Conservation (phyloP, 2,329 filamentous ascomycete species). For the Calonectria crousiana region DNA sequence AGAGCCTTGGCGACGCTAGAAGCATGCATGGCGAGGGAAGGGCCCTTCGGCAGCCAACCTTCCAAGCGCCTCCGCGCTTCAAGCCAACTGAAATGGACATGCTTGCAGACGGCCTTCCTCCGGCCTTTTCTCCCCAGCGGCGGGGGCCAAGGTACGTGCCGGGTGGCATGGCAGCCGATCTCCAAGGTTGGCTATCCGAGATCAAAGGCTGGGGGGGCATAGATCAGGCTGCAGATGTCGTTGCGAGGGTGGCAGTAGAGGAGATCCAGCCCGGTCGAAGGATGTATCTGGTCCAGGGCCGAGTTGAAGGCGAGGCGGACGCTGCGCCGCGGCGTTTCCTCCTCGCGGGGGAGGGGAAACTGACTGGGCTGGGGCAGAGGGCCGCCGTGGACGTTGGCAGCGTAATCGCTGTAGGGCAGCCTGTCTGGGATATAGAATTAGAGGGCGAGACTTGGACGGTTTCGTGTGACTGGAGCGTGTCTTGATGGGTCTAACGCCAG, state of each 20-base stretch:
- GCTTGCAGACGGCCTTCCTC: conserved; percentile 38
- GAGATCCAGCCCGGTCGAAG: conserved; percentile 47
- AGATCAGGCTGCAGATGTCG: conserved; percentile 26
- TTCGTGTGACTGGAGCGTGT: conserved; percentile 53
- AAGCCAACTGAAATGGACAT: conserved; percentile 46
- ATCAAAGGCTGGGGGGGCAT: conserved; percentile 50
- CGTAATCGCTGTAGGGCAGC: conserved; percentile 50
- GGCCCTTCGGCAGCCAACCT: conserved; percentile 51
- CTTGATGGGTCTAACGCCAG: conserved; percentile 18
- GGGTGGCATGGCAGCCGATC: conserved; percentile 53
- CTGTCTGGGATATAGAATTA: conserved; percentile 54
- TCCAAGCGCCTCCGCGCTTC: conserved; percentile 55
- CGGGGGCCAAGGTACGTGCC: conserved; percentile 51
- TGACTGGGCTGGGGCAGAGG: conserved; percentile 51
- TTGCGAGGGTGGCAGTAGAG: conserved; percentile 45
- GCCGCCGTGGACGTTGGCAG: conserved; percentile 46
- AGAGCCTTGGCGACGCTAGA: conserved; percentile 27
- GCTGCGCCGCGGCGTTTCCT: conserved; percentile 42
- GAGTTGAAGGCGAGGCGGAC: not conserved
- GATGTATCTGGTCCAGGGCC: conserved; percentile 51
- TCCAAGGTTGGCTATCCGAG: conserved; percentile 57
- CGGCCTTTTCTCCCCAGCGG: conserved; percentile 52
- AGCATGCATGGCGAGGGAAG: conserved; percentile 32
- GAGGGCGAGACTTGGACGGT: conserved; percentile 52
- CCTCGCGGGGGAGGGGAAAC: conserved; percentile 53